phyloP scores from a whole-genome alignment of 371 early-diverging fungal genomes.

The Entomophthora muscae region DNA sequence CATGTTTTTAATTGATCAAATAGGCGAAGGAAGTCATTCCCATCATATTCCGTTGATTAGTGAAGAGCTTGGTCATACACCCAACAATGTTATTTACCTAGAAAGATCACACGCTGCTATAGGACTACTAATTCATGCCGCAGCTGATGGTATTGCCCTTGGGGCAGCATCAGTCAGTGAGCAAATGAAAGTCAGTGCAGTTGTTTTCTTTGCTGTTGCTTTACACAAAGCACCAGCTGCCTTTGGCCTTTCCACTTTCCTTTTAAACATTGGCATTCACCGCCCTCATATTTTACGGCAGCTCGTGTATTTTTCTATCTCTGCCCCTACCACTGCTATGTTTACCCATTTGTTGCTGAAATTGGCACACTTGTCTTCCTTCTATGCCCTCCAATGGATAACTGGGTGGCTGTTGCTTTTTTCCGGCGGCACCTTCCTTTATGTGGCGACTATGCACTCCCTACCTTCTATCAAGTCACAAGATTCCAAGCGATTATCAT shows the following conservation, averaged over 20 bases:
- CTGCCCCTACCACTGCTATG: slow-evolving; percentile 72
- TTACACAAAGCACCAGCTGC: slow-evolving; percentile 92
- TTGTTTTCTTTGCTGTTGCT: slow-evolving; percentile 89
- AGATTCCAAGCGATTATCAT: not conserved
- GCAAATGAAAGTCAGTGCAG: slow-evolving; percentile 49
- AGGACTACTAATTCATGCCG: slow-evolving; percentile 82
- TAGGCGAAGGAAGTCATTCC: slow-evolving; percentile 29
- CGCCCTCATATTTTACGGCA: slow-evolving; percentile 41
- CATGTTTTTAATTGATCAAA: slow-evolving; percentile 79
- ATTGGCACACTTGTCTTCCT: slow-evolving; percentile 47
- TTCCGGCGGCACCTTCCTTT: slow-evolving; percentile 79
- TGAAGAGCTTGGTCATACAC: slow-evolving; percentile 14
- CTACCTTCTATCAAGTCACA: not conserved
- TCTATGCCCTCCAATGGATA: too few species aligned
- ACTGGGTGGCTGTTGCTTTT: slow-evolving; percentile 67
- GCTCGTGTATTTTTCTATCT: slow-evolving; percentile 58
- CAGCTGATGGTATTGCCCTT: slow-evolving; percentile 88
- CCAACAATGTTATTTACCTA: slow-evolving; percentile 17
- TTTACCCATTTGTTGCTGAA: slow-evolving; percentile 40
- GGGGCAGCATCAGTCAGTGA: slow-evolving; percentile 54
- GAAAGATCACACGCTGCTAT: slow-evolving; percentile 53
- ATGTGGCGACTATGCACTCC: slow-evolving; percentile 50
- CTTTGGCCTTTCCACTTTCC: slow-evolving; percentile 70
- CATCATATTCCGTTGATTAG: not conserved
- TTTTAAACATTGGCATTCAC: slow-evolving; percentile 46